Conservation (phyloP, 108 stramenopile species). For the Skeletonema tropicum region DNA sequence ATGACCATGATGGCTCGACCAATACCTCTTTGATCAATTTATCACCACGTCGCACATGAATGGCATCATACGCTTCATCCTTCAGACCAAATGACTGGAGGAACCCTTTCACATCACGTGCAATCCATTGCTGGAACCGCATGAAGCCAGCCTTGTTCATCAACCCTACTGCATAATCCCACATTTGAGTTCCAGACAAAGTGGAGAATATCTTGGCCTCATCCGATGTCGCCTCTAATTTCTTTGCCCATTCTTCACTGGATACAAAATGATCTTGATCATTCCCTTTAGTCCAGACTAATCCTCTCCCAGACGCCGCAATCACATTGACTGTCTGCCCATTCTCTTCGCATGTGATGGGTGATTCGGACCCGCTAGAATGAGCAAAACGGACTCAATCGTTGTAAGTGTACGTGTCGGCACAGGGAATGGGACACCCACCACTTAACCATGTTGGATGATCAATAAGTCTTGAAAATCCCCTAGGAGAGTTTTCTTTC, state of each 20-base stretch:
- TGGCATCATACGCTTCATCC: conserved; percentile 6
- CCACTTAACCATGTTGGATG: conserved; percentile 37
- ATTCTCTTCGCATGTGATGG: conserved; percentile 14
- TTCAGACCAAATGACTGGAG: conserved; percentile 11
- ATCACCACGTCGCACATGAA: conserved; percentile 58
- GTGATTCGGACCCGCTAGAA: no score
- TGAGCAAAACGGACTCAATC: conserved; percentile 20
- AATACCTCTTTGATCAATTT: conserved; percentile 38
- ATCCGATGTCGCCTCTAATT: conserved; percentile 7
- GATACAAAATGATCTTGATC: background rate
- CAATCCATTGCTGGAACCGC: conserved; percentile 30
- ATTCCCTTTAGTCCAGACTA: background rate
- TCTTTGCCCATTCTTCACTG: conserved; percentile 17
- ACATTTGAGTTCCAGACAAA: background rate
- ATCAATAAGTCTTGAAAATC: conserved; percentile 22
- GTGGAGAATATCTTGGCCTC: conserved; percentile 23
- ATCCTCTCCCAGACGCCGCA: background rate
- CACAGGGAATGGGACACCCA: conserved; percentile 36
- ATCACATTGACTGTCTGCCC: conserved; percentile 21
- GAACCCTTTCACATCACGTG: conserved; percentile 23
- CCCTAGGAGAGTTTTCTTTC: conserved; percentile 24
- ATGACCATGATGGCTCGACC: conserved; percentile 20
- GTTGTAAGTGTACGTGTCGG: conserved; percentile 16
- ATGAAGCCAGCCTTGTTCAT: conserved; percentile 35
- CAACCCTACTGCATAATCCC: conserved; percentile 21